Evolutionary conservation across 116 monocot species (phyloP), one percentile per base, ranked within the genome.

Genomic region (Cymodocea nodosa): DNA sequence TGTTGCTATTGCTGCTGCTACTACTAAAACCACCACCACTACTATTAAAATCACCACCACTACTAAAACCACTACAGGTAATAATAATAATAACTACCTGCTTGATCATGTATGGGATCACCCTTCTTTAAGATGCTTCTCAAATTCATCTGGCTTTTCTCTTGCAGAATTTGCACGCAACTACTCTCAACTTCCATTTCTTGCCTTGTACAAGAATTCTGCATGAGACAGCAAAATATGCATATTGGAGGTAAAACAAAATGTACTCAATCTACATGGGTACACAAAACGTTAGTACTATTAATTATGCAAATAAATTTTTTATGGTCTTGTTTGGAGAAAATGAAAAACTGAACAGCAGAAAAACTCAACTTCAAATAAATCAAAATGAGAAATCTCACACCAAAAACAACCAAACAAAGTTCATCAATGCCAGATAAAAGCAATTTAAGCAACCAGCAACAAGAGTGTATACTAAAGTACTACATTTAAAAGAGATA

Each of bases 141-240:
- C 20, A 24, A 50, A 17, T 60, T 66, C 52, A 17, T 16, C 12
- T 72, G 51, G 9, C 34, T 66, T 55, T 12, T 37, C 22, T 76
- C 76, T 66, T 74, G 56, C 44, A 50, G 57, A 74, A 70, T 82
- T 71, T 72, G 73, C 54, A 73, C 62, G 55, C 51, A 78, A 35
- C 36, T 63, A 69, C 87, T 85, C 56, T 83, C 87, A 67, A 70
- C 85, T 68, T 95, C 95, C 65, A 76, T 74, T 6, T 83, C 79
- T 59, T 83, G 87, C 64, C 73, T 81, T 70, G 82, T 85, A 73
- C 90, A 90, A 67, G 87, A 90, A 66, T 87, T 95, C 95, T 95
- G 83, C 70, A 40, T 51, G 71, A 76, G 24, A 71, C 50, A 52
- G 54, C 18, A 60, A 30, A 66, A 74, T 79, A 77, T 10, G 22